phyloP scores from a whole-genome alignment of 2,329 filamentous ascomycete genomes.

The Boeremia lycopersici region DNA sequence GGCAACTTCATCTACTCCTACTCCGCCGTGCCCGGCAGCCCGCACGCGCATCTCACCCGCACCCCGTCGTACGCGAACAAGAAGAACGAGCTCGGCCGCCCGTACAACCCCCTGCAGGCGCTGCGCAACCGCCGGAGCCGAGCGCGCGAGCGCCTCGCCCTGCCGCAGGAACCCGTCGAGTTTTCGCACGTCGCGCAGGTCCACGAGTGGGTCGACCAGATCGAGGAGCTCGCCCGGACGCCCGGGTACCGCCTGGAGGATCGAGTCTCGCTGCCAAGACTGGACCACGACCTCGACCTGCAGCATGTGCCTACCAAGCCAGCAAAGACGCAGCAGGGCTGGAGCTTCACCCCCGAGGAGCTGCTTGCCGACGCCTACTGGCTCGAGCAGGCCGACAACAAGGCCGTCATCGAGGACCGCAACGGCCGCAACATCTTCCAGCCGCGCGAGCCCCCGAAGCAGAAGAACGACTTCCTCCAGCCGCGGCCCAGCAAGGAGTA shows the following conservation, averaged over 20 bases:
- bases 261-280: constrained; percentile 41
- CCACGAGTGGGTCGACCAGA: constrained; percentile 75
- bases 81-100: constrained; percentile 63
- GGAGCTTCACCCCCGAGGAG: constrained; percentile 82
- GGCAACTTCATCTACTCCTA: constrained; percentile 50
- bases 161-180: constrained; percentile 76
- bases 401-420: constrained; percentile 78
- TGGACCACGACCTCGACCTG: constrained; percentile 36
- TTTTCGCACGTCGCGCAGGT: constrained; percentile 78
- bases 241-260: constrained; percentile 47
- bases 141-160: constrained; percentile 73
- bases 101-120: constrained; percentile 91
- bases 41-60: constrained; percentile 48
- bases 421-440: constrained; percentile 74
- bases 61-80: constrained; percentile 45
- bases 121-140: constrained; percentile 89
- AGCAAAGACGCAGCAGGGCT: constrained; percentile 79
- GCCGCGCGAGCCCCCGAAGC: constrained; percentile 26
- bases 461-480: constrained; percentile 34
- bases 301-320: constrained; percentile 57
- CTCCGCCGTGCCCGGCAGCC: constrained; percentile 50
- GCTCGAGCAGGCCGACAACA: constrained; percentile 83
- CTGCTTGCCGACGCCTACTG: constrained; percentile 89
- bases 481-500: constrained; percentile 45
- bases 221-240: constrained; percentile 57